Evolutionary conservation across 192 early-diverging fungal genomes (phyloP).

Genomic region (Pilaira anomala): DNA sequence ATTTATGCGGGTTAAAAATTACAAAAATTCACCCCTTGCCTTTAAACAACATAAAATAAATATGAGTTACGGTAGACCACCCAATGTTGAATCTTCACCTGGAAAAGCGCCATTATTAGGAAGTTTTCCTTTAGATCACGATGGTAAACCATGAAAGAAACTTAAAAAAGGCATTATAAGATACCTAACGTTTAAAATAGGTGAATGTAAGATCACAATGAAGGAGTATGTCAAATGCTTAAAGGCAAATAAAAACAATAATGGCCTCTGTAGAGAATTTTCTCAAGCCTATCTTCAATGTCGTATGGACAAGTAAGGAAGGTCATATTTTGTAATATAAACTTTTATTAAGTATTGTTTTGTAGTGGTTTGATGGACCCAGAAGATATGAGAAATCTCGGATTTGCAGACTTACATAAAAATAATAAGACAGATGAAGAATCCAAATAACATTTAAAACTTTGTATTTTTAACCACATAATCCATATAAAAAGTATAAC

Average conservation of each 20-base stretch:
- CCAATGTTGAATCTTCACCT: constrained; percentile 59
- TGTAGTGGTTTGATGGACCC: constrained; percentile 63
- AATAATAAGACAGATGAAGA: constrained; percentile 4
- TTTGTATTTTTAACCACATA: constrained; percentile 26
- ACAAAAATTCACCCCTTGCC: too few relatives aligned
- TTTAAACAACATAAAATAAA: background rate
- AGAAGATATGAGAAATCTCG: constrained; percentile 66
- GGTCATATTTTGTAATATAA: background rate
- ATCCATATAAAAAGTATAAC: constrained; percentile 34
- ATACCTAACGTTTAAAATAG: constrained; percentile 35
- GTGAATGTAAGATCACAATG: constrained; percentile 81
- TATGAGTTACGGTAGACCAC: constrained; percentile 78
- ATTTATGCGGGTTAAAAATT: too few relatives aligned
- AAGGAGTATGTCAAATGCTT: constrained; percentile 78
- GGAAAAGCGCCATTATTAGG: constrained; percentile 80
- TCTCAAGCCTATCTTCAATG: constrained; percentile 84
- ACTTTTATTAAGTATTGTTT: background rate
- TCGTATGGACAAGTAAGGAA: constrained; percentile 80
- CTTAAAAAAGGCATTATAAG: background rate
- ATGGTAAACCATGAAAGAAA: constrained; percentile 40
- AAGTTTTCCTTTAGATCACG: constrained; percentile 88
- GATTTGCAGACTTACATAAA: constrained; percentile 58
- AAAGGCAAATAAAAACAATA: constrained; percentile 65
- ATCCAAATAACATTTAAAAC: background rate
- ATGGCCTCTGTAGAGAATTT: constrained; percentile 64